Percentiles rank a stretch among this genome's conserved stretches.
Evolutionary conservation across 257 asterid genomes (phyloP).

Genomic region (Scutellaria minor): DNA sequence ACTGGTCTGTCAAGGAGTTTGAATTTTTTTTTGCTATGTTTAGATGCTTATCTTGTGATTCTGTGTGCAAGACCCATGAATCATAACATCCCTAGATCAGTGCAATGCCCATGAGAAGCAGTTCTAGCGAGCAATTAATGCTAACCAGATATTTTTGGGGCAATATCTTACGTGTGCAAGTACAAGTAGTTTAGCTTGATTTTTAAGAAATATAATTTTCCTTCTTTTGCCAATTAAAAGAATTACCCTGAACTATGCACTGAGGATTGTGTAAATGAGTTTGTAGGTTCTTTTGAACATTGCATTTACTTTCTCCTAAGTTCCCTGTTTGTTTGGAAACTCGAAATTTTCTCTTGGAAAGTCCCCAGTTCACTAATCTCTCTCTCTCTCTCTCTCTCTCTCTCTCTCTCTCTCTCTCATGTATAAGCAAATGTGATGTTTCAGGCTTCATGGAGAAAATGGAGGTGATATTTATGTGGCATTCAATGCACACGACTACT

Average conservation of each 20-base stretch:
- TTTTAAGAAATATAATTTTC: not conserved
- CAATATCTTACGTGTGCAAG: too few species aligned
- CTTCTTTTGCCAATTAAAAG: not conserved
- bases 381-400: slow-evolving; percentile 26
- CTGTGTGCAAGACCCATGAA: not conserved
- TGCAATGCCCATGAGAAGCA: not conserved
- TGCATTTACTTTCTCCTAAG: too few species aligned
- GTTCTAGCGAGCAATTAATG: not conserved
- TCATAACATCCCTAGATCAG: not conserved
- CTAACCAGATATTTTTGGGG: not conserved
- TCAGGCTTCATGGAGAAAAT: slow-evolving; percentile 81
- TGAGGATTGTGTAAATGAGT: not conserved
- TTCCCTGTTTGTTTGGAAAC: too few species aligned
- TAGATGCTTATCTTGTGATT: slow-evolving; percentile 3
- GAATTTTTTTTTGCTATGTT: slow-evolving; percentile 15
- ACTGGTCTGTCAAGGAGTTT: not conserved
- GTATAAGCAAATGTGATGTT: slow-evolving; percentile 23
- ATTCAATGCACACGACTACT: slow-evolving; percentile 84
- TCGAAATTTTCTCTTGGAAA: too few species aligned
- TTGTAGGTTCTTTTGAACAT: not conserved
- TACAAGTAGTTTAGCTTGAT: not conserved
- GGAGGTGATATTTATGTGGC: slow-evolving; percentile 79
- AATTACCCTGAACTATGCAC: not conserved
- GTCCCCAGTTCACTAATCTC: too few species aligned
- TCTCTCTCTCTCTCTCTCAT: not conserved